Base-by-base conservation (phyloP, 257 asterid genomes). In the Penstemon eatonii region DNA sequence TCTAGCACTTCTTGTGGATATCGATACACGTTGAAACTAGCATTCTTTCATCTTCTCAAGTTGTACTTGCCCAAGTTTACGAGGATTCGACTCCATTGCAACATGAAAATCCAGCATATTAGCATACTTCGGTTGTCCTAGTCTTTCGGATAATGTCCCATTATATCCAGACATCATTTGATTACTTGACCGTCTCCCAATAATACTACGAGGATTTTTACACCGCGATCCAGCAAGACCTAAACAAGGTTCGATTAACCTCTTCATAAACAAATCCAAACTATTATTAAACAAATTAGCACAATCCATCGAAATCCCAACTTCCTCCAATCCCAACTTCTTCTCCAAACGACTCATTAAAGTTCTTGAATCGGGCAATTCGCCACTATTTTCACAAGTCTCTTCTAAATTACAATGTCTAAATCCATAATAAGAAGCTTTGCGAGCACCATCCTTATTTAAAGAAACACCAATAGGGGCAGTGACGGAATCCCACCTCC, bases 381-480 rank as follows among this genome's bases (percentile, higher is more conserved):
- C 83, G 19, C 85, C 67, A 41, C 67, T 62, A 68, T 37, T 69
- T 59, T 80, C 88, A 72, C 91, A 86, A 52, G 77, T 76, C 66
- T 71, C 75, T 3, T 12, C 47, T 38, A 60, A 54, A 43, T 51
- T 39, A 11, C 44, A 41, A 56, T 56, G 56, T 46, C 55, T 57
- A 43, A 43, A 69, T 60, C 82, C 74, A 62, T 75, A 56, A 68
- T 19, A 65, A 65, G 49, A 65, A 66, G 79, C 72, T 76, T 90
- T 84, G 45, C 71, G 75, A 71, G 82, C 42, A 46, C 76, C 80
- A 42, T 62, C 67, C 33, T 18, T 39, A 60, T 74, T 73, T 18
- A 77, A 37, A 3, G 86, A 83, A 72, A 94, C 81, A 15, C 99
- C 97, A 53, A 75, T 69, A 5, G 99, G 99, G 42, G 96, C 95